A percentile compares a stretch with the other conserved stretches of the same genome.
phyloP scores from a whole-genome alignment of 1,284 basidiomycete species.

The Mycena sp. region DNA sequence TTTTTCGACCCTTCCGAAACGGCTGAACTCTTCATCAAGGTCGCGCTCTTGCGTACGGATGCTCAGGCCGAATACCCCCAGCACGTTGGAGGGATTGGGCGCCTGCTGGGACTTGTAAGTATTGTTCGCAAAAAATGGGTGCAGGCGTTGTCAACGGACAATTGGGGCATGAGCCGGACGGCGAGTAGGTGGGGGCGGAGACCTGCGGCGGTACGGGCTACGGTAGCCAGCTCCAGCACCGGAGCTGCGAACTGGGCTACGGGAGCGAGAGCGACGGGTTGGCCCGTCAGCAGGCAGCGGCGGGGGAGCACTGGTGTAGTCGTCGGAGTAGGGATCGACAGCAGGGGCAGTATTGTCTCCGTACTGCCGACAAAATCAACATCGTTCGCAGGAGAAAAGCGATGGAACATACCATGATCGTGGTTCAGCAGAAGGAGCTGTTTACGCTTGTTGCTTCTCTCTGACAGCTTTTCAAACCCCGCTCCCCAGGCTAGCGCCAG shows the following conservation, averaged over 20 bases:
- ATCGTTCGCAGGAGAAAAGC: neutral
- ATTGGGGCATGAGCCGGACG: slow-evolving; percentile 77
- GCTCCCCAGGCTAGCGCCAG: neutral
- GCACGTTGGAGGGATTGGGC: slow-evolving; percentile 86
- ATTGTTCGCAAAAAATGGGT: slow-evolving; percentile 37
- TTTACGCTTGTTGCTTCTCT: slow-evolving; percentile 48
- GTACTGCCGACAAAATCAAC: slow-evolving; percentile 55
- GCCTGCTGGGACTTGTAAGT: slow-evolving; percentile 60
- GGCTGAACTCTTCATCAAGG: slow-evolving; percentile 92
- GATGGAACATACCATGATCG: slow-evolving; percentile 65
- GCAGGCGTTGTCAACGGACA: slow-evolving; percentile 54
- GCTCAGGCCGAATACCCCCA: slow-evolving; percentile 96
- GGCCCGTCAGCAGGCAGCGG: slow-evolving; percentile 57
- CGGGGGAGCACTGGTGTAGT: slow-evolving; percentile 71
- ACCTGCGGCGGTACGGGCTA: slow-evolving; percentile 60
- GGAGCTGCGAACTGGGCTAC: slow-evolving; percentile 66
- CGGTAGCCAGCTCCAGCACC: slow-evolving; percentile 56
- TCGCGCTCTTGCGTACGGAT: slow-evolving; percentile 95
- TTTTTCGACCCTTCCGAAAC: slow-evolving; percentile 93
- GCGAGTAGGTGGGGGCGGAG: slow-evolving; percentile 58
- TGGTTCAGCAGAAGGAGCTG: slow-evolving; percentile 60
- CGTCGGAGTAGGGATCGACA: slow-evolving; percentile 84
- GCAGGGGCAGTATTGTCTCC: slow-evolving; percentile 65
- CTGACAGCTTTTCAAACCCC: neutral
- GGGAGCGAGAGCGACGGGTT: slow-evolving; percentile 70